Percentiles rank a stretch among this genome's conserved stretches.
Evolutionary conservation across 176 grass and related monocot genomes (phyloP).

Genomic region (Thinopyrum elongatum): DNA sequence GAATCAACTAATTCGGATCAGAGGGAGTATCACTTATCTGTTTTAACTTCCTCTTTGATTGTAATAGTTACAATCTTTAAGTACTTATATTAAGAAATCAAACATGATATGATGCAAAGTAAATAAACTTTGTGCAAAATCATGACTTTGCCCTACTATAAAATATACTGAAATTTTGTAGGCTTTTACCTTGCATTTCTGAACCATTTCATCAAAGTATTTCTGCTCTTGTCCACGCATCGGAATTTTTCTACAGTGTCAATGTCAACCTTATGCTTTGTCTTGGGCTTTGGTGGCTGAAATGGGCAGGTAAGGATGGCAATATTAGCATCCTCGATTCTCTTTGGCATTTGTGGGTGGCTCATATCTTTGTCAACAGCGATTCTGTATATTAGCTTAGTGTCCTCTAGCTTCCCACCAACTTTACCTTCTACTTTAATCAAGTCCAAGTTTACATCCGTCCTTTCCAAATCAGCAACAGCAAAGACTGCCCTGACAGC

Average conservation of each 20-base stretch:
- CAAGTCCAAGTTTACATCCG: constrained; percentile 90
- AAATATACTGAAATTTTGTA: not conserved
- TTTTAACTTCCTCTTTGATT: not conserved
- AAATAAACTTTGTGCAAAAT: not conserved
- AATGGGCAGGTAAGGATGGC: constrained; percentile 92
- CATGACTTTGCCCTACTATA: not conserved
- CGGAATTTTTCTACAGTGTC: constrained; percentile 84
- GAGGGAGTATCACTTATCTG: not conserved
- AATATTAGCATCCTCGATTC: constrained; percentile 84
- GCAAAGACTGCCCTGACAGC: constrained; percentile 88
- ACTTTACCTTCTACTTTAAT: constrained; percentile 98
- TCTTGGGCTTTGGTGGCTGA: constrained; percentile 94
- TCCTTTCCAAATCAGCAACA: constrained; percentile 91
- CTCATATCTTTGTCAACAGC: constrained; percentile 92
- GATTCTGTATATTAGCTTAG: constrained; percentile 83
- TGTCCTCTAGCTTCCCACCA: constrained; percentile 85
- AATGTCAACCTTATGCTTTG: constrained; percentile 98
- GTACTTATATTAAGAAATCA: not conserved
- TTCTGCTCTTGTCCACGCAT: constrained; percentile 67
- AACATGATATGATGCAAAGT: not conserved
- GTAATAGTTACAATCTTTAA: not conserved
- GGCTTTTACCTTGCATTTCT: constrained; percentile 82
- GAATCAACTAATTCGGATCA: too few species aligned
- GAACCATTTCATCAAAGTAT: constrained; percentile 97
- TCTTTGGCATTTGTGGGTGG: constrained; percentile 94